These are phyloP conservation scores for Coniophora puteana DNA, from an alignment of 1,284 basidiomycete genomes.

Conservation along the genomic window DNA sequence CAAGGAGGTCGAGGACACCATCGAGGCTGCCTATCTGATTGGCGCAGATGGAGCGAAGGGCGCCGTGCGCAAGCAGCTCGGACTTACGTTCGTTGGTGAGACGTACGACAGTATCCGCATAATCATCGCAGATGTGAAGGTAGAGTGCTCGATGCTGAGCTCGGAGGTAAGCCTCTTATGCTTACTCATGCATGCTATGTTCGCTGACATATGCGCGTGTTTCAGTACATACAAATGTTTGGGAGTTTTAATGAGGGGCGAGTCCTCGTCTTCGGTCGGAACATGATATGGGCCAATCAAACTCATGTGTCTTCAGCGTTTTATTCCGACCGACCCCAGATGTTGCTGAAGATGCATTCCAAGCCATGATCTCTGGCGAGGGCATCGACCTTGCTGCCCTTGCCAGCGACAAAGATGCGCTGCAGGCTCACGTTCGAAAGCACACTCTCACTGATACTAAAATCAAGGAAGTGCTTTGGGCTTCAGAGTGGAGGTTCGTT, in stretches of 20 bases:
- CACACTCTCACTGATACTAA: slow-evolving; percentile 11
- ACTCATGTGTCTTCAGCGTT: background rate
- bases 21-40: slow-evolving; percentile 22
- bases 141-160: background rate
- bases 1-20: slow-evolving; percentile 10
- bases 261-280: background rate
- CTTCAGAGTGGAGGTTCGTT: slow-evolving; percentile 17
- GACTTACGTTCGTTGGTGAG: background rate
- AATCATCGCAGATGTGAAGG: background rate
- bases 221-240: background rate
- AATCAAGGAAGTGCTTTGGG: slow-evolving; percentile 13
- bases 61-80: background rate
- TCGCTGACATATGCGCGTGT: background rate
- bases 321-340: slow-evolving; percentile 8
- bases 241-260: background rate
- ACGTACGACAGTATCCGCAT: background rate
- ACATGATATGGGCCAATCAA: background rate
- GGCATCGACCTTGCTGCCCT: background rate
- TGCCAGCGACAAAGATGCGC: background rate
- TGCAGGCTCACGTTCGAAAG: slow-evolving; percentile 11
- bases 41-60: slow-evolving; percentile 34
- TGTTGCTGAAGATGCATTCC: slow-evolving; percentile 1
- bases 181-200: background rate
- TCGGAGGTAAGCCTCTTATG: background rate
- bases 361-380: background rate